These are phyloP conservation scores for Pichia terricola DNA, from an alignment of 1,139 yeast genomes.

Conservation along the genomic window DNA sequence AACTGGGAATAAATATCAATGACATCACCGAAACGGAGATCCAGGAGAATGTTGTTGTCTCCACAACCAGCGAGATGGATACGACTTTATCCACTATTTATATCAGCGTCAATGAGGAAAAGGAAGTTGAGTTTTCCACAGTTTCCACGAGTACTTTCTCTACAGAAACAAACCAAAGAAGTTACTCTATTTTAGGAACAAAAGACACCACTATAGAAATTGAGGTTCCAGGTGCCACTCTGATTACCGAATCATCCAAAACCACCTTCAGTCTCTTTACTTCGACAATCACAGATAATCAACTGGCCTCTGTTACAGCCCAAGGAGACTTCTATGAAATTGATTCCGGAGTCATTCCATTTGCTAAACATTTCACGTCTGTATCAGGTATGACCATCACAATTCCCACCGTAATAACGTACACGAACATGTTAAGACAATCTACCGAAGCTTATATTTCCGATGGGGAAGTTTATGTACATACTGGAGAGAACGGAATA, in stretches of 20 bases:
- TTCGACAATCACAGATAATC: too few species aligned
- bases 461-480: conserved; percentile 10
- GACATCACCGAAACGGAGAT: background rate
- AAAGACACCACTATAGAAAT: too few species aligned
- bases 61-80: too few species aligned
- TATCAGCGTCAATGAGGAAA: background rate
- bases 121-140: background rate
- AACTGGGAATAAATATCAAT: conserved; percentile 3
- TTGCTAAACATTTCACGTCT: conserved; percentile 31
- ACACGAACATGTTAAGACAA: conserved; percentile 10
- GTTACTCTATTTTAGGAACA: too few species aligned
- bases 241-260: too few species aligned
- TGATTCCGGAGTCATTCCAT: conserved; percentile 38
- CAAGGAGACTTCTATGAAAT: conserved; percentile 14
- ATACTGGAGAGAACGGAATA: conserved; percentile 1
- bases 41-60: too few species aligned
- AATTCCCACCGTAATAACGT: conserved; percentile 12
- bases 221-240: too few species aligned
- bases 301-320: too few species aligned
- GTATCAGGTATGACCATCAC: conserved; percentile 25
- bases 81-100: background rate
- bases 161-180: too few species aligned
- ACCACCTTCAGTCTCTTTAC: too few species aligned
- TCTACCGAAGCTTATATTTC: conserved; percentile 16
- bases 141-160: too few species aligned